Base-by-base conservation (phyloP, 1,139 yeast genomes). In the Lodderomyces margitis region DNA sequence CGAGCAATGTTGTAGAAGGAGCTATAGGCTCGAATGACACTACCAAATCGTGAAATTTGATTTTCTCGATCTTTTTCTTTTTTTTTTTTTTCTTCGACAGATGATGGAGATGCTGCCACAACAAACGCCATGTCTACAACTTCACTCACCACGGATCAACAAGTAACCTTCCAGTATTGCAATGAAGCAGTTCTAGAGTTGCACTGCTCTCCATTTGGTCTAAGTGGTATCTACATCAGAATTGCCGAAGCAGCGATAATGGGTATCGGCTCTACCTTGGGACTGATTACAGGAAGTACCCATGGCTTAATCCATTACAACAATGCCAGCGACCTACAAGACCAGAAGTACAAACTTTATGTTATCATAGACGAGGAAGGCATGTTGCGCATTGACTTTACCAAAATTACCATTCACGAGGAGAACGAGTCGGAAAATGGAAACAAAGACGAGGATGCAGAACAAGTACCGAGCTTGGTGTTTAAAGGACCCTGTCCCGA, bases 181-280 rank as follows among this genome's bases (percentile, higher is more conserved):
- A 74, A 74, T 48, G 76, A 71, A 46, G 76, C 81, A 48, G 80
- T 74, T 37, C 56, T 78, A 32, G 82, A 77, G 53, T 71, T 75
- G 25, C 81, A 77, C 55, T 76, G 81, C 54, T 75, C 81, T 2
- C 81, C 82, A 2, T 77, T 78, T 55, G 83, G 82, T n/a, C 63
- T 78, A 31, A 68, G 77, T 34, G 82, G 81, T 9, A 55, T 76
- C 12, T 77, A 75, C 51, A 65, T 77, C 38, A 75, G 74, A 46
- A 62, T 76, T n/a, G 64, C 62, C n/a, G 80, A 76, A 5, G 71
- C 79, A 3, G 70, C 73, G 40, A 63, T 75, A 10, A 73, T 76
- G 63, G 82, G 82, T 0, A 73, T 78, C 6, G 83, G 83, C 1
- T 70, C 79, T 6, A 76, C 81, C 15, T 75, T 78, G 80, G 82